Evolutionary conservation across 768 basidiomycete species (phyloP), one percentile per base, ranked within the genome.

Genomic region (Krasilnikovozyma curviuscula): DNA sequence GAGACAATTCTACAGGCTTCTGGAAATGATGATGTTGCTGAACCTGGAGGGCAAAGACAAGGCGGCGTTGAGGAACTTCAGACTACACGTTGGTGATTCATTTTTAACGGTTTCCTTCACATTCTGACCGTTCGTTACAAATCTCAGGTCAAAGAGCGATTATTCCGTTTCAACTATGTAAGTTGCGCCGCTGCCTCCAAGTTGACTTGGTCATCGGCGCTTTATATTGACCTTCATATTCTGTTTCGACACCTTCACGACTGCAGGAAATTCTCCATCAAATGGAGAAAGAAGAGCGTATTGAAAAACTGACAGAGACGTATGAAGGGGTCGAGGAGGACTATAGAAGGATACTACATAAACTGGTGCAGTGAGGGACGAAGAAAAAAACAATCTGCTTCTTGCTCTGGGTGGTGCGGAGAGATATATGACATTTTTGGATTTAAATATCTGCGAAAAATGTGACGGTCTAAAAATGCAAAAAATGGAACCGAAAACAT

Each of bases 131-230:
- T 39, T 29, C 18, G n/a, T 16, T 30, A 12, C 29, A 8, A 19
- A 9, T 12, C 14, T 13, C 57, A 67, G 54, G 86, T 91, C 59
- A 98, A 98, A 66, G 86, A 93, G 63, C 74, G 93, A 31, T 65
- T 98, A 37, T 95, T 83, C 60, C 73, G 86, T 19, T 95, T 95
- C 67, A 98, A 97, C 66, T 93, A 79, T 62, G 86, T 88, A 58
- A 59, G 81, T 71, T 30, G 19, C n/a, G 14, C n/a, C 38, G 25
- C 27, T 21, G 13, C 24, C 18, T 51, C 21, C 31, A 34, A 2
- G 37, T 30, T 33, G 29, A 29, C 24, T 16, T 5, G n/a, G 23
- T 18, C 1, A 38, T 38, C 12, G 18, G 14, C n/a, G 19, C 14
- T 30, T 19, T 28, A 34, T 23, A 28, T 18, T 13, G n/a, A 23